Evolutionary conservation across 805 yeast species (phyloP), one percentile per base, ranked within the genome.

Genomic region (Hanseniaspora clermontiae): DNA sequence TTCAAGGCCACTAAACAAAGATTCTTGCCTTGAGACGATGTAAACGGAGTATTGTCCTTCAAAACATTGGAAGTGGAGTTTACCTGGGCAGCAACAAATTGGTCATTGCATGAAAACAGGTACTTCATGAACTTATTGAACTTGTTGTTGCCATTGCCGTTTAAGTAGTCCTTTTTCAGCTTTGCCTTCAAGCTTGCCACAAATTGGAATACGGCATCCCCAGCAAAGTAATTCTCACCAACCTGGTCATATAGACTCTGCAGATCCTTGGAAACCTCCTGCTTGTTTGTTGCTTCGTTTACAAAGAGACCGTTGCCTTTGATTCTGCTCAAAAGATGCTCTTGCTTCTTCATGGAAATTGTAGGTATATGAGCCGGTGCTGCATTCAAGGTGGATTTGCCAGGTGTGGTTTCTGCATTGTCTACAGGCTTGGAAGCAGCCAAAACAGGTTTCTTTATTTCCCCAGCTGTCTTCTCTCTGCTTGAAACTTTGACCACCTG

Each of bases 151-250:
- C 68, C 40, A 64, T 61, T 47, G 19, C 60, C 56, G 2, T 46
- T 43, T 7, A 52, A 54, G 15, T 51, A 57, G 45, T 57, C 63
- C 46, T 52, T 64, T 53, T 36, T 61, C 42, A 64, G 60, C 57
- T 63, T 62, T 7, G 57, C 49, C 38, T 69, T 69, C 36, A 77
- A 60, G 43, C 68, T 62, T 38, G 68, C 67, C 19, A 76, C 69
- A 32, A 80, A 70, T 39, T 66, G 60, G 57, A 66, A 64, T 5
- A 78, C 75, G 5, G 65, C 60, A 1, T 69, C 65, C 46, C 73
- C 72, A n/a, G 80, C 75, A 61, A 83, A 85, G 65, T 84, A 85
- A 43, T 72, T 72, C 12, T 69, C 64, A 0, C 84, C 78, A 60
- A 75, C 64, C 9, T 62, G 73, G 12, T 63, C 59, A 61, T 76